Conservation (phyloP, 768 basidiomycete species). For the Amanita rubescens region DNA sequence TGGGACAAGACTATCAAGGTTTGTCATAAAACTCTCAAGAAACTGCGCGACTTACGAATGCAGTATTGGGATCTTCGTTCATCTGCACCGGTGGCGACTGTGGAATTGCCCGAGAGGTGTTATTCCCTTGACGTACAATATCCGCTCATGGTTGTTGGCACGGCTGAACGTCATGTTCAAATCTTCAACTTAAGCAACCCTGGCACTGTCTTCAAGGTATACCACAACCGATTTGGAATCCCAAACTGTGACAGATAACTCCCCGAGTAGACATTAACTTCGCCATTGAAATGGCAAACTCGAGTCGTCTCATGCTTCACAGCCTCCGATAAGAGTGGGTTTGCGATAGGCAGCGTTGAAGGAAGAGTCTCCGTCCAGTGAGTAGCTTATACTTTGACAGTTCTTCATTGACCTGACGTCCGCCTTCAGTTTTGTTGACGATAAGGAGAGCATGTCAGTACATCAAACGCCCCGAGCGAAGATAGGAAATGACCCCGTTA, state of each 20-base stretch:
- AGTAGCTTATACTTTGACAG: constrained; percentile 22
- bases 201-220: constrained; percentile 66
- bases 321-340: constrained; percentile 55
- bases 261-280: constrained; percentile 54
- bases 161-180: constrained; percentile 87
- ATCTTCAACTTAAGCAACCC: constrained; percentile 86
- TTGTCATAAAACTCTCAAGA: constrained; percentile 13
- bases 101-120: constrained; percentile 80
- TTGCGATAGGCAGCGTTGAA: constrained; percentile 81
- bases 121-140: constrained; percentile 81
- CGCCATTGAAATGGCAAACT: constrained; percentile 92
- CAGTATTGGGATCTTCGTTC: constrained; percentile 92
- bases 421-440: too few species aligned
- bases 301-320: constrained; percentile 81
- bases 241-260: not conserved
- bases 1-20: constrained; percentile 99
- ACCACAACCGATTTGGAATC: not conserved
- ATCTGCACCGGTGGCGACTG: constrained; percentile 65
- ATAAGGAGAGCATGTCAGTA: too few species aligned
- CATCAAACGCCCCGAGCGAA: too few species aligned
- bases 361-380: constrained; percentile 95
- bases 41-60: not conserved
- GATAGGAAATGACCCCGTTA: too few species aligned
- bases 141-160: constrained; percentile 85
- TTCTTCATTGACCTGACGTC: not conserved